These are phyloP conservation scores for Coprinopsis marcescibilis DNA, from an alignment of 768 basidiomycete species.

Conservation along the genomic window DNA sequence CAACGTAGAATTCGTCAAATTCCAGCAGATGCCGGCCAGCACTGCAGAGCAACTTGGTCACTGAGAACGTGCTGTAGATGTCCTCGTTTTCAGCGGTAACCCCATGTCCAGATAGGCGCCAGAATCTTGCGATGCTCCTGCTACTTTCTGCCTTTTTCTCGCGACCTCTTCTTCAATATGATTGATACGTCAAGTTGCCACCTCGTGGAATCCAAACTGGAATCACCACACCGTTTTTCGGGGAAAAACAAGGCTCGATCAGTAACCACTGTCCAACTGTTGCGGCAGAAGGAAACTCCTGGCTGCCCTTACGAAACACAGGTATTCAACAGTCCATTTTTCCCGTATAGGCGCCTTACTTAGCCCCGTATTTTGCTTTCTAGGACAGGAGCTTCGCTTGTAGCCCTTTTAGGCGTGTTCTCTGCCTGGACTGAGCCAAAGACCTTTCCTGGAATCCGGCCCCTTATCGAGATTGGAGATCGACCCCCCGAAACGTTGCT, in stretches of 20 bases:
- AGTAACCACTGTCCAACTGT: background rate
- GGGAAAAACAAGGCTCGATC: background rate
- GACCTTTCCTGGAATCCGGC: conserved; percentile 7
- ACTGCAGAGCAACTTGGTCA: too few relatives aligned
- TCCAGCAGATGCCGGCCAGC: too few relatives aligned
- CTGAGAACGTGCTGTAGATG: too few relatives aligned
- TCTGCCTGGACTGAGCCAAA: background rate
- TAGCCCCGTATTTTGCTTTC: conserved; percentile 1
- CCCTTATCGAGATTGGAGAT: conserved; percentile 8
- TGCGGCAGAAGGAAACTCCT: background rate
- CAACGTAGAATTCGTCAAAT: too few relatives aligned
- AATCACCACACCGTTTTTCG: background rate
- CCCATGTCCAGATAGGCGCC: too few relatives aligned
- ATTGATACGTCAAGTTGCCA: conserved; percentile 3
- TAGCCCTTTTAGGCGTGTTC: conserved; percentile 4
- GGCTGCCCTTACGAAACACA: too few relatives aligned
- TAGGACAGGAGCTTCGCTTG: background rate
- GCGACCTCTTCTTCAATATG: conserved; percentile 2
- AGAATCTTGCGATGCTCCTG: too few relatives aligned
- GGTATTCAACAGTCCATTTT: background rate
- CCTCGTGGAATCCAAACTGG: conserved; percentile 10
- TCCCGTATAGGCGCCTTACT: conserved; percentile 1
- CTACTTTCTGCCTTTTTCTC: too few relatives aligned
- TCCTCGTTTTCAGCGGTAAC: too few relatives aligned
- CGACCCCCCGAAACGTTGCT: conserved; percentile 2